Evolutionary conservation across 805 yeast genomes (phyloP).

Genomic region (Kodamaea hsintzibuensis): DNA sequence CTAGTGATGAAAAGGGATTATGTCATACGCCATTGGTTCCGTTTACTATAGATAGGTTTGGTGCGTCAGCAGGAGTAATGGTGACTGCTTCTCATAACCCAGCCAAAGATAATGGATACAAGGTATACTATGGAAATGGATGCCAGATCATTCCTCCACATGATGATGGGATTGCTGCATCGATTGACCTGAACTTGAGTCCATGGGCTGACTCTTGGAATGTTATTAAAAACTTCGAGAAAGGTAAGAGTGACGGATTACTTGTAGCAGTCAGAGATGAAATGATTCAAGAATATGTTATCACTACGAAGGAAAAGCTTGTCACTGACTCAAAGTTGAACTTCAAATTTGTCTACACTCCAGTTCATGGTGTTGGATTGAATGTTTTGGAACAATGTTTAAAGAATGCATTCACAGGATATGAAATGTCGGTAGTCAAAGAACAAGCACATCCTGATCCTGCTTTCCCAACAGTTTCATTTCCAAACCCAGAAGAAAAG

Average conservation of each 20-base stretch:
- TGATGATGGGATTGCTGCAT: slow-evolving; percentile 67
- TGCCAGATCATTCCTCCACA: slow-evolving; percentile 96
- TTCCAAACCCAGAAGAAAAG: slow-evolving; percentile 95
- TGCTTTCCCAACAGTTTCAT: slow-evolving; percentile 76
- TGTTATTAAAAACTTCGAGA: slow-evolving; percentile 34
- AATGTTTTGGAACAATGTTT: slow-evolving; percentile 51
- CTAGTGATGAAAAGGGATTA: slow-evolving; percentile 13
- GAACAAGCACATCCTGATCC: slow-evolving; percentile 82
- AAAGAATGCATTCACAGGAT: slow-evolving; percentile 36
- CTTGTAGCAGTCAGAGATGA: slow-evolving; percentile 45
- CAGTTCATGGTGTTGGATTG: slow-evolving; percentile 94
- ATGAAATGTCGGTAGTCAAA: slow-evolving; percentile 44
- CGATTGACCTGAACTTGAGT: slow-evolving; percentile 58
- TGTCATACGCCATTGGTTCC: slow-evolving; percentile 94
- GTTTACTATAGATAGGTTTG: slow-evolving; percentile 64
- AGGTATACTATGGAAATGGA: slow-evolving; percentile 90
- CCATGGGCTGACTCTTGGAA: slow-evolving; percentile 62
- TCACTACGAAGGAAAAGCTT: slow-evolving; percentile 26
- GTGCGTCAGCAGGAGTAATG: slow-evolving; percentile 85
- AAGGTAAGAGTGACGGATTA: slow-evolving; percentile 21
- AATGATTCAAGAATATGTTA: slow-evolving; percentile 43
- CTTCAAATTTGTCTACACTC: slow-evolving; percentile 75
- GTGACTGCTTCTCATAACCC: slow-evolving; percentile 90
- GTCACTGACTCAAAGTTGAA: slow-evolving; percentile 25
- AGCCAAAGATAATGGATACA: slow-evolving; percentile 86